phyloP scores from a whole-genome alignment of 768 basidiomycete genomes.

The Mycena haematopus region DNA sequence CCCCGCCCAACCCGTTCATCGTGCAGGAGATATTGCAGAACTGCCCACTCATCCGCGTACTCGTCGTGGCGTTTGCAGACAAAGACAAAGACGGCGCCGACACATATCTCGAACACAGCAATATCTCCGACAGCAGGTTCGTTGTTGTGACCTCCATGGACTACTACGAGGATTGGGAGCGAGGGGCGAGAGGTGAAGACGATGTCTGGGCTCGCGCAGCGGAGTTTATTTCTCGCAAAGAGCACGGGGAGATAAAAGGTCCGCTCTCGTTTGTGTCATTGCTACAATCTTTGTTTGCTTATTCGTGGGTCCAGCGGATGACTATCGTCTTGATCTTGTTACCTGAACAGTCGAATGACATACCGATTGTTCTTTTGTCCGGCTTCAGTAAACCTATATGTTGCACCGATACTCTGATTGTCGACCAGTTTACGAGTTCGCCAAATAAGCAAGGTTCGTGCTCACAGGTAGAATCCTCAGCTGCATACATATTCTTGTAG shows the following conservation, averaged over 20 bases:
- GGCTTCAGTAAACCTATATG: too few relatives aligned
- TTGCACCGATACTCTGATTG: too few relatives aligned
- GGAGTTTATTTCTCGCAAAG: constrained; percentile 8
- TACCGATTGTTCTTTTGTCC: too few relatives aligned
- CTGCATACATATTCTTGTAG: too few relatives aligned
- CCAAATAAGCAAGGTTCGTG: too few relatives aligned
- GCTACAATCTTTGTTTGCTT: neutral
- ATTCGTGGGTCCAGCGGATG: neutral
- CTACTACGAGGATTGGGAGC: constrained; percentile 2
- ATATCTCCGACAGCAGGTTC: neutral
- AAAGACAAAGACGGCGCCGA: neutral
- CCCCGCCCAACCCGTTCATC: neutral
- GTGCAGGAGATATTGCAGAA: neutral
- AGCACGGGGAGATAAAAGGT: constrained; percentile 9
- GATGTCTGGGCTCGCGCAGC: constrained; percentile 15
- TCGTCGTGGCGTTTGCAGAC: neutral
- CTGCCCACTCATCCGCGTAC: neutral
- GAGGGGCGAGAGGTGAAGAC: neutral
- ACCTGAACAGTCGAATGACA: too few relatives aligned
- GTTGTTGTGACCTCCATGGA: constrained; percentile 1
- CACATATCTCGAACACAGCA: neutral
- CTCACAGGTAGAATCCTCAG: too few relatives aligned
- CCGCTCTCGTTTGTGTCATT: neutral
- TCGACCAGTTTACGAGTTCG: too few relatives aligned
- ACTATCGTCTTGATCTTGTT: neutral